Conservation (phyloP, 441 rosid species). For the Cnidoscolus chayamansa region DNA sequence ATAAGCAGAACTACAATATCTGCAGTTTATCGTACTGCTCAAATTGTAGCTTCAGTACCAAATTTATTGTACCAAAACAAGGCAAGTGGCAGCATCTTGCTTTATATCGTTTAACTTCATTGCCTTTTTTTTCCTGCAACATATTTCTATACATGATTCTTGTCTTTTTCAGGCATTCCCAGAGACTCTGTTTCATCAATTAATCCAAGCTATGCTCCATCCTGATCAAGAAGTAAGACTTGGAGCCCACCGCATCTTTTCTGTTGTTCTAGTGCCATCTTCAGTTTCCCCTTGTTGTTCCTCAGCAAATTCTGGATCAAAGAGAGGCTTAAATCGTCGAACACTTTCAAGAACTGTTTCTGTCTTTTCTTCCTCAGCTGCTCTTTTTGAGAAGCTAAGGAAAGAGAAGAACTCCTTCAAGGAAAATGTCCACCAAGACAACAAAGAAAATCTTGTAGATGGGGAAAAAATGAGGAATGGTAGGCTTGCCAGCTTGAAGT, state of each 20-base stretch:
- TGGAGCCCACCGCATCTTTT: slow-evolving; percentile 74
- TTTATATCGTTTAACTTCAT: slow-evolving; percentile 14
- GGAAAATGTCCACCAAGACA: slow-evolving; percentile 35
- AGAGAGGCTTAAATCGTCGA: slow-evolving; percentile 55
- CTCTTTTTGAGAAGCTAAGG: slow-evolving; percentile 87
- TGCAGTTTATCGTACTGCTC: slow-evolving; percentile 87
- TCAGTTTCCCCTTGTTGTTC: slow-evolving; percentile 55
- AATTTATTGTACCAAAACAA: slow-evolving; percentile 77
- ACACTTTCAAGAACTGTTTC: slow-evolving; percentile 93
- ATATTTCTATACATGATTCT: slow-evolving; percentile 11
- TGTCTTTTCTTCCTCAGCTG: slow-evolving; percentile 97
- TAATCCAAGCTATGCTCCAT: slow-evolving; percentile 75
- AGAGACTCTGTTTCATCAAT: slow-evolving; percentile 72
- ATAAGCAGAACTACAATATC: slow-evolving; percentile 72
- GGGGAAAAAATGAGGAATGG: slow-evolving; percentile 30
- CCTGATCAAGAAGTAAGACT: slow-evolving; percentile 70
- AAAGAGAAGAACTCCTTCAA: slow-evolving; percentile 43
- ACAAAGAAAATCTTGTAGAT: slow-evolving; percentile 26
- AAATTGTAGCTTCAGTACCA: slow-evolving; percentile 78
- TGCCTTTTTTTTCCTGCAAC: background rate
- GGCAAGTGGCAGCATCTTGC: slow-evolving; percentile 38
- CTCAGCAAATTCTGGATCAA: slow-evolving; percentile 27
- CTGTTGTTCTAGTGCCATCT: slow-evolving; percentile 81
- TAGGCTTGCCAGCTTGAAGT: slow-evolving; percentile 37
- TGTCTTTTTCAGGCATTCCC: slow-evolving; percentile 61